Percentiles rank a stretch among this genome's conserved stretches.
phyloP scores from a whole-genome alignment of 116 monocot species.

The Zostera marina region DNA sequence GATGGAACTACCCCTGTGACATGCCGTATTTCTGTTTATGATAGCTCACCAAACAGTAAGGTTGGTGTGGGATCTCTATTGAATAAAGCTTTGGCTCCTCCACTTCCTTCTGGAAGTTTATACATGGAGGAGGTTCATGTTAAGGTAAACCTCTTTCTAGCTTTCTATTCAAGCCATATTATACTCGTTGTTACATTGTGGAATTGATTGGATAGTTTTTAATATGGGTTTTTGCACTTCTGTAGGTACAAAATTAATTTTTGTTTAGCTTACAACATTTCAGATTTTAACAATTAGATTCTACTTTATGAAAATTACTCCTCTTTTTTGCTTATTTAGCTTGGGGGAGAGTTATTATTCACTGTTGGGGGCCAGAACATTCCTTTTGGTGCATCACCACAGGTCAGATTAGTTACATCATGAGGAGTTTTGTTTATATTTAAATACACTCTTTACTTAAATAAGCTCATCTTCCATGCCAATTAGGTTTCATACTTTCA shows the following conservation, averaged over 20 bases:
- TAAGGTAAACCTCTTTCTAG: conserved; percentile 28
- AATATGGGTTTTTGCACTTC: too few relatives aligned
- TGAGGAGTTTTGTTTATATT: neutral
- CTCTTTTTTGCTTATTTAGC: conserved; percentile 25
- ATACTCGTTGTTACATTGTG: too few relatives aligned
- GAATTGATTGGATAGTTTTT: too few relatives aligned
- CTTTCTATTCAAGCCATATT: neutral
- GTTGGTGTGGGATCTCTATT: conserved; percentile 82
- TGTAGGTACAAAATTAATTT: too few relatives aligned
- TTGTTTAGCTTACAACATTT: neutral
- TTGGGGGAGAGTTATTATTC: conserved; percentile 74
- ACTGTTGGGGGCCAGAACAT: conserved; percentile 69
- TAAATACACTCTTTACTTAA: neutral
- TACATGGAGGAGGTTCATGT: conserved; percentile 96
- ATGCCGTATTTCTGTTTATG: conserved; percentile 76
- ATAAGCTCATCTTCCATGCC: neutral
- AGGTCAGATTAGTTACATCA: conserved; percentile 25
- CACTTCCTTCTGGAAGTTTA: conserved; percentile 64
- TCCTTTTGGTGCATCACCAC: conserved; percentile 93
- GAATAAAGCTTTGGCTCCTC: conserved; percentile 64
- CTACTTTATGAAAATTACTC: neutral
- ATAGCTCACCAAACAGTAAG: conserved; percentile 56
- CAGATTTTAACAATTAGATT: neutral
- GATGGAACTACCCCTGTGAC: conserved; percentile 96
- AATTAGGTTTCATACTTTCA: neutral